Percentiles rank a stretch among this genome's conserved stretches.
phyloP scores from a whole-genome alignment of 768 basidiomycete genomes.

The Termitomyces sp. region DNA sequence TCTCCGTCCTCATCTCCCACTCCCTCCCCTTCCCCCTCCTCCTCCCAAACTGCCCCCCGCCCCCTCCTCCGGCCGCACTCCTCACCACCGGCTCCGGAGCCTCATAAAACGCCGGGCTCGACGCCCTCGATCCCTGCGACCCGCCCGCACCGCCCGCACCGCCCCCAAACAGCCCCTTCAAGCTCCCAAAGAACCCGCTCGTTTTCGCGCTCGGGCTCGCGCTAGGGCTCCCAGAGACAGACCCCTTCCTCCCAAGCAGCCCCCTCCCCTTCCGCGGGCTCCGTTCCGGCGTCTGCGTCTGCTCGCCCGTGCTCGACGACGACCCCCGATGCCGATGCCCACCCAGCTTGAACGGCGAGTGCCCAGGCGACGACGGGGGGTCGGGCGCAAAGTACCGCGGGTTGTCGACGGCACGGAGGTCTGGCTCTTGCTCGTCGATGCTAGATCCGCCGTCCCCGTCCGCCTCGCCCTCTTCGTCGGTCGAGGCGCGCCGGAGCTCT shows the following conservation, averaged over 20 bases:
- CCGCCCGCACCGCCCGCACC: no score
- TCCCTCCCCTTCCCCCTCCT: conserved; percentile 2
- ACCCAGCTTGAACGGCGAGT: no score
- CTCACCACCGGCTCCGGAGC: no score
- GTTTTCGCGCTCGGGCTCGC: no score
- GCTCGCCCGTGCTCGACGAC: not conserved
- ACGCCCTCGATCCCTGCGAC: not conserved
- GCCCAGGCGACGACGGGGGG: no score
- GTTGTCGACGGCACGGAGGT: not conserved
- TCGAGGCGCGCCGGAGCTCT: not conserved
- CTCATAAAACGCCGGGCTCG: not conserved
- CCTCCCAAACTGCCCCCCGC: conserved; percentile 2
- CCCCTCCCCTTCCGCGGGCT: not conserved
- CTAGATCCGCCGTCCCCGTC: not conserved
- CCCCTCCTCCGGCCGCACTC: conserved; percentile 4
- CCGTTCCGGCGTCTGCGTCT: not conserved
- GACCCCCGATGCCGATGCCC: no score
- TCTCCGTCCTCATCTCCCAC: conserved; percentile 24
- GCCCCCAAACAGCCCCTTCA: conserved; percentile 45
- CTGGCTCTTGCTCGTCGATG: not conserved
- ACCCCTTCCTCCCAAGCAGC: not conserved
- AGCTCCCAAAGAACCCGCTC: conserved; percentile 38
- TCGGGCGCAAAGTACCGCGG: not conserved
- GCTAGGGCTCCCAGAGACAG: not conserved
- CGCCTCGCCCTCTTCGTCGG: not conserved